Base-by-base conservation (phyloP, 1,139 yeast genomes). In the Ogataea hybrid region DNA sequence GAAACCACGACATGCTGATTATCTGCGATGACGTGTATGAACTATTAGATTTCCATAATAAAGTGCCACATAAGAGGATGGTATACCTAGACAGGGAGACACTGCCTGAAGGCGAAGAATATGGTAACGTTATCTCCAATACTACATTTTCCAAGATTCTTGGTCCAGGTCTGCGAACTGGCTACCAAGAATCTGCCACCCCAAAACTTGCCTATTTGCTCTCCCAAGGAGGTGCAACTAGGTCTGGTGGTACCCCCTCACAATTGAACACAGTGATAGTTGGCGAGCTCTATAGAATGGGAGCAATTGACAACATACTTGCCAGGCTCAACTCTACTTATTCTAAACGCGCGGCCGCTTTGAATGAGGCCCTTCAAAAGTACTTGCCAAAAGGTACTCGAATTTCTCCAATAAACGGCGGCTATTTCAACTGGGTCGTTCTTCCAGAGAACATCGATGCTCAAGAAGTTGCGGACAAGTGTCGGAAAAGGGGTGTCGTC, bases 81-180 rank as follows among this genome's bases (percentile, higher is more conserved):
- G 69, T 51, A 43, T 52, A 41, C 29, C 43, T 56, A 35, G 67
- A 63, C 36, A 59, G 68, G 38, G 68, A 65, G 18, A 58, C 75
- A 0, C 52, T 69, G 25, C 67, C 70, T 1, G 52, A 42, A 42
- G 57, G 50, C 33, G 60, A 57, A 17, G 56, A 56, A 32, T 76
- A 60, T 44, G 96, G 96, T 5, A 82, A 87, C 59, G 77, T 86
- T 9, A 64, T 89, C 15, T 84, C 95, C 25, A 90, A 89, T 63
- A 78, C 85, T 15, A 80, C 94, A 0, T 85, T 87, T 51, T 85
- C 96, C 31, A 89, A 89, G 59, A 61, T 87, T 14, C 67, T 87
- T 30, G 96, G 96, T 0, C 96, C 97, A 0, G 97, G 97, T 0
- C 63, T 89, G 35, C 70, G 97, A 48, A 80, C 81, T 30, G 97